A percentile compares a stretch with the other conserved stretches of the same genome.
Evolutionary conservation across 192 early-diverging fungal genomes (phyloP).

Genomic region (Coemansia pectinata): DNA sequence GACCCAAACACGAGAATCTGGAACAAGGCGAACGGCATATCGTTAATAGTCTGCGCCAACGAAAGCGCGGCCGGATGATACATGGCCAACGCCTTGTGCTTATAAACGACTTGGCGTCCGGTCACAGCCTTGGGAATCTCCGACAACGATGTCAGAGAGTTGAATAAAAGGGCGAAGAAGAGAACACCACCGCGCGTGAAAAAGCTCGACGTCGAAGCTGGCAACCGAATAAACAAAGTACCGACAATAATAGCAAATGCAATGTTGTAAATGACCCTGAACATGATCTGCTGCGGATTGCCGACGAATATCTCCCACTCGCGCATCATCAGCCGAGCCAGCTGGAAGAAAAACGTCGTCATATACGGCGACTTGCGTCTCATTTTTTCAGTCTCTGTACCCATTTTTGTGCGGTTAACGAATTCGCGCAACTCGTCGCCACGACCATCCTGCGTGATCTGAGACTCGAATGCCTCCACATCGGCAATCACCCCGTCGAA

Average conservation of each 20-base stretch:
- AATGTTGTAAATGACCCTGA: slow-evolving; percentile 59
- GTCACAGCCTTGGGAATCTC: slow-evolving; percentile 69
- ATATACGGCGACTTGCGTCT: slow-evolving; percentile 63
- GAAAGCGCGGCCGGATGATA: slow-evolving; percentile 38
- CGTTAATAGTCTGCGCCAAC: slow-evolving; percentile 23
- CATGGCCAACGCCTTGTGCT: slow-evolving; percentile 73
- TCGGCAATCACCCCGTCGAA: slow-evolving; percentile 35
- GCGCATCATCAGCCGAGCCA: slow-evolving; percentile 60
- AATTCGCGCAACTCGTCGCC: slow-evolving; percentile 45
- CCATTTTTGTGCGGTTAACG: slow-evolving; percentile 60
- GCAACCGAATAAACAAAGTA: slow-evolving; percentile 67
- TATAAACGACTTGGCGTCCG: slow-evolving; percentile 73
- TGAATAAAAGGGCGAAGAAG: slow-evolving; percentile 65
- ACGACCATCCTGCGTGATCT: slow-evolving; percentile 20
- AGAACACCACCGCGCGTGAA: slow-evolving; percentile 60
- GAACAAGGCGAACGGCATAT: slow-evolving; percentile 58
- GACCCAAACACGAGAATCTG: slow-evolving; percentile 56
- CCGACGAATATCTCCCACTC: slow-evolving; percentile 66
- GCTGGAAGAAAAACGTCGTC: slow-evolving; percentile 66
- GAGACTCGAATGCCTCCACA: slow-evolving; percentile 46
- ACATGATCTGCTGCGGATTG: slow-evolving; percentile 55
- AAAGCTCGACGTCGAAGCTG: slow-evolving; percentile 57
- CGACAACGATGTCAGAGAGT: slow-evolving; percentile 66
- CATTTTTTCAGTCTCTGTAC: slow-evolving; percentile 51
- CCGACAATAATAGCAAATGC: slow-evolving; percentile 74